A percentile compares a stretch with the other conserved stretches of the same genome.
These are phyloP conservation scores for Penicillium diatomitis DNA, from an alignment of 495 filamentous ascomycete species.

Conservation along the genomic window DNA sequence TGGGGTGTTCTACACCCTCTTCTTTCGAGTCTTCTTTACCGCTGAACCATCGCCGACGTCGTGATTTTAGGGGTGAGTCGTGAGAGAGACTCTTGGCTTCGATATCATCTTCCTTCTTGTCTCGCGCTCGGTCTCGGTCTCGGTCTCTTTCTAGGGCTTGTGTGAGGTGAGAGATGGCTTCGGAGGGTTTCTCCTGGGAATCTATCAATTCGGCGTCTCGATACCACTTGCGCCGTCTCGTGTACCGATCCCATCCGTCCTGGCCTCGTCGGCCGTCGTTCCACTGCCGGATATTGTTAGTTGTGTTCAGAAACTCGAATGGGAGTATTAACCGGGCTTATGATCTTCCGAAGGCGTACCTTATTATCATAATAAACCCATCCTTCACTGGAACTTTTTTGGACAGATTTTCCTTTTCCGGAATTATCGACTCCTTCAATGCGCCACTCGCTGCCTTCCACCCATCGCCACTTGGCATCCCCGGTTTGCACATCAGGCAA, in stretches of 20 bases:
- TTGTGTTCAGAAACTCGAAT: too few species aligned
- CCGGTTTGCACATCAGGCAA: constrained; percentile 79
- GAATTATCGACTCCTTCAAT: constrained; percentile 65
- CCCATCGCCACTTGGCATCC: constrained; percentile 83
- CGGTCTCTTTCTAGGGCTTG: constrained; percentile 24
- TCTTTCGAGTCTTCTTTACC: constrained; percentile 7
- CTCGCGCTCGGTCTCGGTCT: constrained; percentile 6
- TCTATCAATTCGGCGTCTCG: constrained; percentile 94
- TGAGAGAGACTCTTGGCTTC: constrained; percentile 22
- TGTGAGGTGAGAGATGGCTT: constrained; percentile 22
- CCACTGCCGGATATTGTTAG: constrained; percentile 49
- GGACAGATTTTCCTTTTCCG: constrained; percentile 17
- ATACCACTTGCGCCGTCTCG: constrained; percentile 88
- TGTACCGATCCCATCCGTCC: constrained; percentile 94
- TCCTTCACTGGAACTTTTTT: constrained; percentile 52
- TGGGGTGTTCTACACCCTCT: constrained; percentile 25
- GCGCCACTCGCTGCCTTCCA: constrained; percentile 71
- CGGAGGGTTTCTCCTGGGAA: constrained; percentile 31
- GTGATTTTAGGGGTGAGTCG: constrained; percentile 25
- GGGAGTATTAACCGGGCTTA: too few species aligned
- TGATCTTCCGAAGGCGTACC: constrained; percentile 33
- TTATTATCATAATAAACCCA: constrained; percentile 99
- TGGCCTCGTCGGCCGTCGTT: constrained; percentile 78
- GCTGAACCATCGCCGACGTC: constrained; percentile 37
- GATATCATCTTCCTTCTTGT: constrained; percentile 12